These are phyloP conservation scores for Setaria viridis DNA, from an alignment of 202 grass and related monocot species.

Conservation along the genomic window DNA sequence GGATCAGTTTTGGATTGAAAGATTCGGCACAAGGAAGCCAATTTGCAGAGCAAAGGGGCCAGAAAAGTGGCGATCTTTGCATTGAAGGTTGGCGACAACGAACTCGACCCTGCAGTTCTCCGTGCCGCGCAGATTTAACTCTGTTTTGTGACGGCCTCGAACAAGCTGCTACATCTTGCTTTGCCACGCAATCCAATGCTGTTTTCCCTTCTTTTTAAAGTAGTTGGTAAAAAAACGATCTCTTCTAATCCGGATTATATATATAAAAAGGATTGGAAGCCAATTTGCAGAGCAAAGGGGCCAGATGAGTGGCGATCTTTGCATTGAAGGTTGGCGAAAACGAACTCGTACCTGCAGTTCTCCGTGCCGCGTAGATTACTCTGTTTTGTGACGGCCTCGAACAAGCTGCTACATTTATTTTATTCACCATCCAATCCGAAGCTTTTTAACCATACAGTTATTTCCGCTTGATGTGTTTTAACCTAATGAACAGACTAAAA, in stretches of 20 bases:
- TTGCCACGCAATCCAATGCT: no score
- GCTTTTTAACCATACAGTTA: no score
- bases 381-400: conserved; percentile 63
- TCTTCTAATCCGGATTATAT: no score
- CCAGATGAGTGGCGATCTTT: conserved; percentile 60
- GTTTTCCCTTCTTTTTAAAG: background rate
- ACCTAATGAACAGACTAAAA: no score
- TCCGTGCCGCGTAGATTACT: conserved; percentile 65
- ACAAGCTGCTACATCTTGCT: conserved; percentile 54
- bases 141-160: conserved; percentile 63
- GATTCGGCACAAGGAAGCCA: conserved; percentile 25
- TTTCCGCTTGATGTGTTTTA: no score
- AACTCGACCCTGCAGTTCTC: conserved; percentile 56
- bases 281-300: conserved; percentile 76
- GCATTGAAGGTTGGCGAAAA: conserved; percentile 86
- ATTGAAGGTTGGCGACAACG: conserved; percentile 81
- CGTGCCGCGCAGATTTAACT: conserved; percentile 60
- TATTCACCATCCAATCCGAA: background rate
- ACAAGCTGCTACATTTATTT: conserved; percentile 56
- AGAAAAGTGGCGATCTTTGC: conserved; percentile 65
- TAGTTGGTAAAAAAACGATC: no score
- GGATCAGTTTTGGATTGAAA: background rate
- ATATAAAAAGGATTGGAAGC: background rate
- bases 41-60: conserved; percentile 70
- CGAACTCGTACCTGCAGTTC: conserved; percentile 49